A percentile compares a stretch with the other conserved stretches of the same genome.
These are phyloP conservation scores for Talaromyces nanjingensis DNA, from an alignment of 495 filamentous ascomycete species.

Conservation along the genomic window DNA sequence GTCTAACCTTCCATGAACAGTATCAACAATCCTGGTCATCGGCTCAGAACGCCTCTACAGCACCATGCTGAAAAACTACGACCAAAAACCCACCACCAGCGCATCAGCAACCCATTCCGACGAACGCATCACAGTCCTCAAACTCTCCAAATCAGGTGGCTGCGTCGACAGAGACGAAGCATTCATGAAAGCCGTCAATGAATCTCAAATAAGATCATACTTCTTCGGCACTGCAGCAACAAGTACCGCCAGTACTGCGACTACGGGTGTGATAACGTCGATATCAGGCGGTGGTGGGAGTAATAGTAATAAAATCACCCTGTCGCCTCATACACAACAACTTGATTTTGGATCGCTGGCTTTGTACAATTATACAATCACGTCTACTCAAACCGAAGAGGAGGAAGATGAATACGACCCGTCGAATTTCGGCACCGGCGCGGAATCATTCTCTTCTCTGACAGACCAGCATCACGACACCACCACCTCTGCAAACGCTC, in stretches of 20 bases:
- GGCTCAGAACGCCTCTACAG: conserved; percentile 78
- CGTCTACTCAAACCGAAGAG: conserved; percentile 33
- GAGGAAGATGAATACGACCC: conserved; percentile 41
- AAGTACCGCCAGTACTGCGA: conserved; percentile 11
- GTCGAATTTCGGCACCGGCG: conserved; percentile 28
- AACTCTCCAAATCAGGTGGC: conserved; percentile 80
- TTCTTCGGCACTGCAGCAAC: conserved; percentile 73
- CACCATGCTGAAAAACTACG: conserved; percentile 68
- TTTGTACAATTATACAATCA: conserved; percentile 56
- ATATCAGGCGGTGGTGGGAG: background rate
- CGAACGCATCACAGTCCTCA: conserved; percentile 65
- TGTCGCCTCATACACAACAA: conserved; percentile 79
- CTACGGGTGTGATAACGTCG: background rate
- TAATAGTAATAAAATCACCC: conserved; percentile 48
- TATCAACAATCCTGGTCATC: conserved; percentile 74
- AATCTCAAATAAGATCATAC: conserved; percentile 77
- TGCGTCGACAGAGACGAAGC: conserved; percentile 72
- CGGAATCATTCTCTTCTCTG: conserved; percentile 17
- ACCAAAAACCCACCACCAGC: conserved; percentile 51
- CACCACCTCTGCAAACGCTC: conserved; percentile 11
- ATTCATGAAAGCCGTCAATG: conserved; percentile 63
- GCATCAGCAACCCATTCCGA: conserved; percentile 35
- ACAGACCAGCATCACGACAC: conserved; percentile 18
- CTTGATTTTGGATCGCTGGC: conserved; percentile 65
- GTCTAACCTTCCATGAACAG: conserved; percentile 20